Base-by-base conservation (phyloP, 208 protist genomes). In the Naegleria fowleri region DNA sequence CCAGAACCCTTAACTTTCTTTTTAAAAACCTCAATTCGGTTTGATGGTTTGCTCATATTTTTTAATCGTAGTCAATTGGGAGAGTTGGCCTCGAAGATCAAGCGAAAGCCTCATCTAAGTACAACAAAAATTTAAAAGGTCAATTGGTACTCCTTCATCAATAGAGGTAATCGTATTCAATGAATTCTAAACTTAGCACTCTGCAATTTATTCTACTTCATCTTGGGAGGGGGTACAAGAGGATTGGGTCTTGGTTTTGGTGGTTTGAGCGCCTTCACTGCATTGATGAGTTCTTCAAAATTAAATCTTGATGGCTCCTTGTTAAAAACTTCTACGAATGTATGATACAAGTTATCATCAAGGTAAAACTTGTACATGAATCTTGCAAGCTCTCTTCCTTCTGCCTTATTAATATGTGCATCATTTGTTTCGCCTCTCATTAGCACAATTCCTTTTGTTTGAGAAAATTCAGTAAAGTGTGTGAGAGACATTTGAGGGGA, bases 301-400 rank as follows among this genome's bases (percentile, higher is more conserved):
- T n/a, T 40, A 39, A 88, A 88, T 39, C 19, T 6, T 25, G 36
- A 5, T 39, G 85, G 85, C 39, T 25, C n/a, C 43, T 88, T 88
- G 38, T 88, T 88, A 58, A 88, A 88, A 51, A 25, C 15, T 88
- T 59, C 85, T 7, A 88, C 85, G 58, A 59, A 59, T 59, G 7
- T 25, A 59, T 58, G 19, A 59, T 59, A 59, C 4, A 59, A 59
- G 15, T 59, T 58, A 11, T 88, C 85, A 25, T 86, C 39, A 3
- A 59, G 58, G 38, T 88, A 88, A 22, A 88, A 59, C 36, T 40
- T 38, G 48, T 51, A 88, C 48, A 59, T 88, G 4, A 59, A n/a
- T 38, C 48, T 38, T 3, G 19, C 43, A 40, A 58, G 6, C 19
- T 59, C 22, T 25, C n/a, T 51, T 36, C 39, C 41, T 40, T 88